Evolutionary conservation across 2,329 filamentous ascomycete genomes (phyloP).

Genomic region (Aspergillus sp.): DNA sequence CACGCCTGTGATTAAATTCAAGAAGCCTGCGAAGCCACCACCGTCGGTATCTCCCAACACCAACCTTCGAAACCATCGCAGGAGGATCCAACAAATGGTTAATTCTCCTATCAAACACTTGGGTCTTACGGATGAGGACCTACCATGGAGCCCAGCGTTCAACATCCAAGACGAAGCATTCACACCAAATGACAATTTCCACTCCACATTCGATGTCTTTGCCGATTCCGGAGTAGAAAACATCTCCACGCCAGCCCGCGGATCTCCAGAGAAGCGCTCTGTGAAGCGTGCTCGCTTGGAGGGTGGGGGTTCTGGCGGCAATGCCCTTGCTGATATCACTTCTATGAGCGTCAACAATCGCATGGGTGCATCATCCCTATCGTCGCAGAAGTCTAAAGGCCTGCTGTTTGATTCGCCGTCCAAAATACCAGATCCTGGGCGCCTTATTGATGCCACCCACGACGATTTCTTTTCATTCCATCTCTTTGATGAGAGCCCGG

Average conservation of each 20-base stretch:
- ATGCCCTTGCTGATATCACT: slow-evolving; percentile 44
- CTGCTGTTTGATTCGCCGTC: slow-evolving; percentile 36
- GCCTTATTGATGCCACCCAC: slow-evolving; percentile 30
- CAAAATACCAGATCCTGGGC: slow-evolving; percentile 27
- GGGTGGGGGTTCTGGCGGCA: slow-evolving; percentile 39
- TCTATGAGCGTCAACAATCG: slow-evolving; percentile 31
- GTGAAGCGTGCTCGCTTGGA: slow-evolving; percentile 46
- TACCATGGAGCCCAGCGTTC: slow-evolving; percentile 44
- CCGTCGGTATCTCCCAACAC: slow-evolving; percentile 88
- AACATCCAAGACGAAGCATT: slow-evolving; percentile 44
- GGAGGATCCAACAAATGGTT: slow-evolving; percentile 72
- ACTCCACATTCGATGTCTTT: slow-evolving; percentile 52
- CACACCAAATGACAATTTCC: slow-evolving; percentile 35
- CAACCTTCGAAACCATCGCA: slow-evolving; percentile 79
- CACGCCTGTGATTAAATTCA: slow-evolving; percentile 78
- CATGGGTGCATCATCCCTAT: slow-evolving; percentile 26
- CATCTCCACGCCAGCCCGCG: slow-evolving; percentile 33
- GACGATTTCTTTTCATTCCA: slow-evolving; percentile 45
- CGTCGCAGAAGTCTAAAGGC: slow-evolving; percentile 26
- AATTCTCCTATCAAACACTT: slow-evolving; percentile 60
- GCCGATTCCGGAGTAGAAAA: slow-evolving; percentile 35
- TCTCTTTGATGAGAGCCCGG: slow-evolving; percentile 39
- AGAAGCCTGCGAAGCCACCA: slow-evolving; percentile 56
- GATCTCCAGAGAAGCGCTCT: slow-evolving; percentile 52
- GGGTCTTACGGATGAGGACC: slow-evolving; percentile 35